phyloP scores from a whole-genome alignment of 768 basidiomycete species.

The Agaricus subrufescens region DNA sequence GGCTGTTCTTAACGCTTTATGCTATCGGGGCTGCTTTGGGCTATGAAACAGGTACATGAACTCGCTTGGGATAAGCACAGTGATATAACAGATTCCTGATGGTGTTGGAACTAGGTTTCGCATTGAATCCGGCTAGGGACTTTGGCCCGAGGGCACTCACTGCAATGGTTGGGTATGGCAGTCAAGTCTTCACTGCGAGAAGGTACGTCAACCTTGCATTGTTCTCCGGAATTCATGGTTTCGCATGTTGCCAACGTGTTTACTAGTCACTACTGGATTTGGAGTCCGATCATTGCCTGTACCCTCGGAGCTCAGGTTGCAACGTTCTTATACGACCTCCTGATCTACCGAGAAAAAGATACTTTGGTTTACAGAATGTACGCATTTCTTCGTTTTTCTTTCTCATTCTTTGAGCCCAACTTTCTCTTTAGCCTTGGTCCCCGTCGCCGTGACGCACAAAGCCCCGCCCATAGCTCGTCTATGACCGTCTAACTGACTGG shows the following conservation, averaged over 20 bases:
- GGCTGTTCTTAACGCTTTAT: constrained; percentile 43
- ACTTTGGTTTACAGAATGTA: constrained; percentile 51
- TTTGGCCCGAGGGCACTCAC: constrained; percentile 62
- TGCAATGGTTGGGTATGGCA: constrained; percentile 65
- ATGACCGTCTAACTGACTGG: not conserved
- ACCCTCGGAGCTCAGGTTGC: constrained; percentile 53
- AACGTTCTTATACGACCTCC: constrained; percentile 51
- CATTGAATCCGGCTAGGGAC: constrained; percentile 37
- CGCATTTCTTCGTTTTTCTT: constrained; percentile 13
- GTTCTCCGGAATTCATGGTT: not conserved
- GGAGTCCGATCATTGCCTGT: constrained; percentile 58
- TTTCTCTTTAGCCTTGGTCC: not conserved
- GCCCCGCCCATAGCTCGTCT: not conserved
- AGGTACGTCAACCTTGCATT: constrained; percentile 22
- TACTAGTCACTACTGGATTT: constrained; percentile 66
- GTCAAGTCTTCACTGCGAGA: constrained; percentile 31
- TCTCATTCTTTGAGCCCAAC: not conserved
- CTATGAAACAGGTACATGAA: constrained; percentile 48
- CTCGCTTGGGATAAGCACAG: not conserved
- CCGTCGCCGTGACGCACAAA: not conserved
- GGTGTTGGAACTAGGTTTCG: constrained; percentile 23
- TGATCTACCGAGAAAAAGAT: constrained; percentile 55
- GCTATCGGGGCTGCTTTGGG: constrained; percentile 59
- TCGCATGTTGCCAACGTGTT: not conserved
- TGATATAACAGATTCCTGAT: not conserved